Base-by-base conservation (phyloP, 768 basidiomycete species). In the Candolleomyces efflorescens region DNA sequence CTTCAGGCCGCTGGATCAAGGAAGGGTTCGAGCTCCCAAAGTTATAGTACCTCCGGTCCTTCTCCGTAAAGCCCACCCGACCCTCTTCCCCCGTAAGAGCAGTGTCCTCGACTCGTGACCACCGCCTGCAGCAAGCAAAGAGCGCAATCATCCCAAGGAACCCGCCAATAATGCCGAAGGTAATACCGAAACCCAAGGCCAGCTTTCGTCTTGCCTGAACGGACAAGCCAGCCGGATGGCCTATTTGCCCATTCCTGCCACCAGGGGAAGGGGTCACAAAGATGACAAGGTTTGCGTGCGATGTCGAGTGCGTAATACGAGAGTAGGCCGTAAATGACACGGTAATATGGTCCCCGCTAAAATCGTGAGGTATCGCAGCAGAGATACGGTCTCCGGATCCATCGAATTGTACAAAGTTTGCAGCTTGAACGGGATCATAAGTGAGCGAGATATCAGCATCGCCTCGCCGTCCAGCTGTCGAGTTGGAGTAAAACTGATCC, bases 251-350 rank as follows among this genome's bases (percentile, higher is more conserved):
- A 38, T 77, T 73, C 60, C 80, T 73, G 22, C 70, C 69, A 61
- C 54, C 62, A 39, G 62, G 65, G 27, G 72, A 70, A 58, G 41
- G 58, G 26, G 78, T 67, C 56, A 85, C 68, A 54, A 78, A 73
- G 27, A 91, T 73, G 1, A 77, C 69, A 17, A 90, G 74, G 55
- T 62, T 79, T 1, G 86, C 76, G 63, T 89, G 87, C 18, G 89
- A 91, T 1, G 83, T 88, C 15, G 89, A 86, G 62, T 85, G 89
- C 2, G 85, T 89, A 18, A 78, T 55, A 38, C 67, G 73, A 32
- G 86, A 88, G 68, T 84, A 89, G 2, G 88, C 90, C 6, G 84
- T 83, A 62, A 91, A 87, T 3, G 81, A 82, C 50, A 84, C 73
- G 1, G 71, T 69, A 41, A 85, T 75, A 45, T 77, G 75, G 17